These are phyloP conservation scores for carrot (Daucus carota) DNA, from an alignment of 129 eudicot genomes.

Conservation along the genomic window DNA sequence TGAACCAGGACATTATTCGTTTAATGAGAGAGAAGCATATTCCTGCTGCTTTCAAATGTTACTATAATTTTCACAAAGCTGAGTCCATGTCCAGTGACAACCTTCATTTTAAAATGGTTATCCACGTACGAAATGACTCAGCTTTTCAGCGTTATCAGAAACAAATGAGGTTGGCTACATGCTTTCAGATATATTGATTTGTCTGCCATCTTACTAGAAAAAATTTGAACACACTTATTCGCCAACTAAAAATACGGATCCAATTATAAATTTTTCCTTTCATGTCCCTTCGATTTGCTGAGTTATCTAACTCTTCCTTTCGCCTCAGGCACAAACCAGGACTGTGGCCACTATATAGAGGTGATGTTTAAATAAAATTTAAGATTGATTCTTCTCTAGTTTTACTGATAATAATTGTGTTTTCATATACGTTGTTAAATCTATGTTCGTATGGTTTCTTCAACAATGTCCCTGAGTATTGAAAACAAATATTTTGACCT, in stretches of 20 bases:
- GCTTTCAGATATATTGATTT: neutral
- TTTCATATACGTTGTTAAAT: neutral
- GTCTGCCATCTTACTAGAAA: neutral
- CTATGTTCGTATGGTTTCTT: neutral
- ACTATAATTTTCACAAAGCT: conserved; percentile 65
- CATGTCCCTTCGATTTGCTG: neutral
- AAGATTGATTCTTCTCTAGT: neutral
- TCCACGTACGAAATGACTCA: conserved; percentile 84
- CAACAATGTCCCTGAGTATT: neutral
- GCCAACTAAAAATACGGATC: neutral
- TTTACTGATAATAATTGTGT: neutral
- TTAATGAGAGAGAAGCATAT: conserved; percentile 71
- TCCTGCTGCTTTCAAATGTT: conserved; percentile 86
- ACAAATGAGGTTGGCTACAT: conserved; percentile 60
- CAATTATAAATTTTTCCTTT: neutral
- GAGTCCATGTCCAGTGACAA: conserved; percentile 47
- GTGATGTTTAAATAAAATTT: conserved; percentile 25
- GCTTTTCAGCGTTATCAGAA: conserved; percentile 75
- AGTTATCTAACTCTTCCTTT: conserved; percentile 6
- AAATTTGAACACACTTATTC: neutral
- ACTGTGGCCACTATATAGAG: conserved; percentile 94
- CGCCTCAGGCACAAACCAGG: conserved; percentile 65
- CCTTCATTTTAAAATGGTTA: conserved; percentile 79
- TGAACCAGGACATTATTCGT: conserved; percentile 72
- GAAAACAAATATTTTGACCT: neutral